phyloP scores from a whole-genome alignment of 139 green algal genomes.

The Auxenochlorella pyrenoidosa region DNA sequence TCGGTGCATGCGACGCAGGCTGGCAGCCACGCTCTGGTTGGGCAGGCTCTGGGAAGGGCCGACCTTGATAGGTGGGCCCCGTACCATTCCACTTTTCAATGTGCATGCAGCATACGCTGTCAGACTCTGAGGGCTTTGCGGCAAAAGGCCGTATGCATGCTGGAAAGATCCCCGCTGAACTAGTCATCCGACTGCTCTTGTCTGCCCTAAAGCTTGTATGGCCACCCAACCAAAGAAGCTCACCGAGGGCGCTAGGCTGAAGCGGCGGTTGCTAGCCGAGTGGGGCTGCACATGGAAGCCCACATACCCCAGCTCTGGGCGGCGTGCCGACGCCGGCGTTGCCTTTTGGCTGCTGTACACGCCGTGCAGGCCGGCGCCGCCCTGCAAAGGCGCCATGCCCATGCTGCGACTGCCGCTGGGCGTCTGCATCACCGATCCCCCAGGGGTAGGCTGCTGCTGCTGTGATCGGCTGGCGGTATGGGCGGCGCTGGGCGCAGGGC shows the following conservation, averaged over 20 bases:
- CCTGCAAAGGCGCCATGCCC: background rate
- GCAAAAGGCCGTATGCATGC: too few species aligned
- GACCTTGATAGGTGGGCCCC: too few species aligned
- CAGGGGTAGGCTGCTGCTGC: conserved; percentile 12
- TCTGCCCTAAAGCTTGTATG: too few species aligned
- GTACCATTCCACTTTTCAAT: too few species aligned
- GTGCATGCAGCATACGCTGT: too few species aligned
- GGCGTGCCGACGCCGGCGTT: conserved; percentile 12
- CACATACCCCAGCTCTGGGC: conserved; percentile 45
- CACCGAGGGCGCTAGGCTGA: conserved; percentile 41
- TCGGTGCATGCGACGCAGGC: background rate
- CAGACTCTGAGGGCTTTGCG: too few species aligned
- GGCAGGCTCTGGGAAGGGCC: background rate
- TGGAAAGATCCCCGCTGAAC: too few species aligned
- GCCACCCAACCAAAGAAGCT: background rate
- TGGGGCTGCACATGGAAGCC: conserved; percentile 27
- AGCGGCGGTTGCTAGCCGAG: conserved; percentile 22
- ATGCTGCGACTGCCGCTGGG: background rate
- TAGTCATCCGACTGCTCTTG: too few species aligned
- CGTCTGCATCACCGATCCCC: conserved; percentile 22
- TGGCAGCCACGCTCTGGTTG: background rate
- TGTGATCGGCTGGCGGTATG: conserved; percentile 29
- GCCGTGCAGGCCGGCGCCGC: conserved; percentile 14
- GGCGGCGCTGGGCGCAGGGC: conserved; percentile 29
- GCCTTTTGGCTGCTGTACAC: conserved; percentile 20